Evolutionary conservation across 257 asterid genomes (phyloP), one percentile per base, ranked within the genome.

Genomic region (Penstemon eatonii): DNA sequence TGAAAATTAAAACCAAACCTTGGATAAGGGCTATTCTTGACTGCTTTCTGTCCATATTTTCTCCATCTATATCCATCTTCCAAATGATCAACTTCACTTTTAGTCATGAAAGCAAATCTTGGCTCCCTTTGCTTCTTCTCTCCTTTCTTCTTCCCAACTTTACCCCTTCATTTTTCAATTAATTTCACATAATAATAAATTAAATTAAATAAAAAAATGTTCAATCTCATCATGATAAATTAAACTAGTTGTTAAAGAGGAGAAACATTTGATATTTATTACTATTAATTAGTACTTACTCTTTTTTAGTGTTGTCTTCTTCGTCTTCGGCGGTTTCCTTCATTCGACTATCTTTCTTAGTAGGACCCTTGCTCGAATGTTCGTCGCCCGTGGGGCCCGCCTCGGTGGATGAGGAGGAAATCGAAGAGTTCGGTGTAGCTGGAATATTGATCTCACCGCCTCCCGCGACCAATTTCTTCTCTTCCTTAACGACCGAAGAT

Each of bases 21-120:
- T 9, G 94, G 90, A 71, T 76, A 87, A 39, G 88, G 79, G 85
- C 88, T 87, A 56, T 84, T 87, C 72, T 87, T 87, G 39, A 87
- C 94, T 3, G 88, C 89, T 36, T 87, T 87, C 41, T 87, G 94
- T 3, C 94, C 94, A 50, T 87, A 87, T 63, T 87, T 87, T 80
- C 94, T 79, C 94, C 94, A 87, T 75, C 90, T 75, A 39, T 84
- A 87, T 7, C 94, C 94, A 72, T 87, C 94, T 82, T 87, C 94
- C 36, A 87, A 81, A 66, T 82, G 85, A 75, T 87, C 94, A 8
- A 87, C 83, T 67, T 84, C 94, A 42, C 90, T 84, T 75, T 84
- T 82, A 0, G 94, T 87, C 87, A 82, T 77, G 82, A 87, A 87
- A 39, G 90, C 88, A 44, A 79, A 82, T 65, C 88, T 61, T 4